Conservation (phyloP, 148 eudicot species). For the Vaccinium macrocarpon region DNA sequence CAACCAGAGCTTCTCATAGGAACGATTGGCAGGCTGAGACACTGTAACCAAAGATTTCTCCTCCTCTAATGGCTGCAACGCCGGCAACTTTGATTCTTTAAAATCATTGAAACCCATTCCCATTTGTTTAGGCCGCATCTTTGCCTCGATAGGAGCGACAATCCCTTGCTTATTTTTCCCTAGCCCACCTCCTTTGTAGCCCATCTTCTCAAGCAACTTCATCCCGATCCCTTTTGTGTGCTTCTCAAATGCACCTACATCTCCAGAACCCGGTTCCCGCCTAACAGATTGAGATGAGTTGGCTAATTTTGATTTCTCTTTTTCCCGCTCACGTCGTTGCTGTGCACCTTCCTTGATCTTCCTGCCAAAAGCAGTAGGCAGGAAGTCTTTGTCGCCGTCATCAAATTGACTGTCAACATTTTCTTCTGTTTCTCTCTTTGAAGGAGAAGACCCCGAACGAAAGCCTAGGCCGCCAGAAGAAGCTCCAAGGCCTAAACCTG, state of each 20-base stretch:
- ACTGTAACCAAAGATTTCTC: slow-evolving; percentile 26
- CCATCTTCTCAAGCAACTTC: slow-evolving; percentile 76
- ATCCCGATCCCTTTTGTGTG: slow-evolving; percentile 82
- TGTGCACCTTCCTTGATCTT: slow-evolving; percentile 63
- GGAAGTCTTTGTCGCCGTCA: slow-evolving; percentile 31
- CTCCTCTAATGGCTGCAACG: slow-evolving; percentile 45
- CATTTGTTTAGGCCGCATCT: slow-evolving; percentile 75
- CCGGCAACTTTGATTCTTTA: slow-evolving; percentile 49
- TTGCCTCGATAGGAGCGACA: slow-evolving; percentile 77
- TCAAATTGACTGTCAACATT: slow-evolving; percentile 9
- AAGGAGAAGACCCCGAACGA: slow-evolving; percentile 24
- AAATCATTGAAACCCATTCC: slow-evolving; percentile 89
- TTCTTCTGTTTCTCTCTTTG: slow-evolving; percentile 16
- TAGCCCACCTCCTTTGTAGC: slow-evolving; percentile 81
- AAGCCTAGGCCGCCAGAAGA: slow-evolving; percentile 52
- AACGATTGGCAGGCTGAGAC: slow-evolving; percentile 16
- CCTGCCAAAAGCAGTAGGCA: slow-evolving; percentile 72
- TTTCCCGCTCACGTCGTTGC: slow-evolving; percentile 45
- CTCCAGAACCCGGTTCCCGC: slow-evolving; percentile 33
- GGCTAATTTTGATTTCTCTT: slow-evolving; percentile 46
- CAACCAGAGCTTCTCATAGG: slow-evolving; percentile 64
- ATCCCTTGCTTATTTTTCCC: slow-evolving; percentile 84
- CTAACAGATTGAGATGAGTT: slow-evolving; percentile 37
- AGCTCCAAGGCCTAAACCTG: slow-evolving; percentile 43
- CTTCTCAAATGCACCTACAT: slow-evolving; percentile 62